Conservation (phyloP, 2,329 filamentous ascomycete species). For the Akanthomyces dipterigenus region DNA sequence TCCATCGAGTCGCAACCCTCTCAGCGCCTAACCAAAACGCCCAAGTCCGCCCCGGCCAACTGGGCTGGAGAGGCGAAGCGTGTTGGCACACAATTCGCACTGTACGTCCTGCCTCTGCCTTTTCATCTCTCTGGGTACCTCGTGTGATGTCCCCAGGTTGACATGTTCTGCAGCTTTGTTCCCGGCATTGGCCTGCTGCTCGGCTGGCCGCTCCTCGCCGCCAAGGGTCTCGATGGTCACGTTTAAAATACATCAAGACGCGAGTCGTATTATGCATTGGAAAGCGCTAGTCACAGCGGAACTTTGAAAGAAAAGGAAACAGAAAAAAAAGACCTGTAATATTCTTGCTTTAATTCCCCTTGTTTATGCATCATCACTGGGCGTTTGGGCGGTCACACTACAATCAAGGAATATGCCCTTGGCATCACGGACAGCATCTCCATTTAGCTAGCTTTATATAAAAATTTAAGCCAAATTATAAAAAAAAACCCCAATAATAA, state of each 20-base stretch:
- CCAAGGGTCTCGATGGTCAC: conserved; percentile 25
- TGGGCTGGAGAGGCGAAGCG: conserved; percentile 27
- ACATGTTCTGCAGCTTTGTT: conserved; percentile 25
- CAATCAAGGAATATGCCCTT: neutral
- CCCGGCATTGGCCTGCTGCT: conserved; percentile 27
- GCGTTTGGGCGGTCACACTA: neutral
- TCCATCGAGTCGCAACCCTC: conserved; percentile 31
- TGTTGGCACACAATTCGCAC: conserved; percentile 23
- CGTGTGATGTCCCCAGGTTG: conserved; percentile 2
- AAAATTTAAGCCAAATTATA: neutral
- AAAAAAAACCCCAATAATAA: neutral
- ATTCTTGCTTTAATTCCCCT: neutral
- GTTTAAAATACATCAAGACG: conserved; percentile 16
- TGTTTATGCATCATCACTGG: conserved; percentile 1
- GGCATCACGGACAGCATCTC: neutral
- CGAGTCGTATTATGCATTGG: too few species aligned
- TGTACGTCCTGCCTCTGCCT: conserved; percentile 23
- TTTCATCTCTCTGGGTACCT: neutral
- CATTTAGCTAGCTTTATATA: neutral
- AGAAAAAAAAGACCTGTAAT: neutral
- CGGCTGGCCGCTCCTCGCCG: conserved; percentile 28
- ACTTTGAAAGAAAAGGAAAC: too few species aligned
- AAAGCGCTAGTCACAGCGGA: too few species aligned
- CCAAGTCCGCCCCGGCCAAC: conserved; percentile 23
- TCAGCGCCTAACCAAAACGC: conserved; percentile 24